Evolutionary conservation across 306 rosid species (phyloP).

Genomic region (Acacia melanoxylon): DNA sequence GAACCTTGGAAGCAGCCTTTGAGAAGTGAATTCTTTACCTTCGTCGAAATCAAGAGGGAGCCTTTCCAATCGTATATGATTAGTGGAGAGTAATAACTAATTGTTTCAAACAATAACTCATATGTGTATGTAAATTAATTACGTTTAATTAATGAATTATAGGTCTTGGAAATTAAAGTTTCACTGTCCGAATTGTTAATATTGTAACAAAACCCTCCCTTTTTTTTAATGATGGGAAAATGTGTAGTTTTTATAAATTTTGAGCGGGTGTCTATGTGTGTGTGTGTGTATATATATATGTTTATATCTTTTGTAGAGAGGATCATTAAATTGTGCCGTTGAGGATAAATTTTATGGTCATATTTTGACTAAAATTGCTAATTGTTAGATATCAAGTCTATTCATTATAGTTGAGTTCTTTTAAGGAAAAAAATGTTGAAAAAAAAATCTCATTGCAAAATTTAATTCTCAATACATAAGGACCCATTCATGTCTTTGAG

Average conservation of each 20-base stretch:
- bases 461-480: too few species aligned
- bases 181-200: constrained; percentile 19
- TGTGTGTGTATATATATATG: too few species aligned
- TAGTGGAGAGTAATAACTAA: constrained; percentile 48
- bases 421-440: too few species aligned
- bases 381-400: too few species aligned
- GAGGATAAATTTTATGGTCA: neutral
- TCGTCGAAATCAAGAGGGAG: constrained; percentile 88
- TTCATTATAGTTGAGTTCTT: too few species aligned
- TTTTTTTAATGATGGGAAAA: neutral
- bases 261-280: too few species aligned
- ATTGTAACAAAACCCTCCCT: neutral
- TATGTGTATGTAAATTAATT: neutral
- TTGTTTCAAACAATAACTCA: neutral
- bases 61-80: constrained; percentile 79
- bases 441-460: too few species aligned
- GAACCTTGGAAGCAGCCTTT: constrained; percentile 97
- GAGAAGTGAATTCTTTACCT: constrained; percentile 65
- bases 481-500: too few species aligned
- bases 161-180: neutral
- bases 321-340: neutral
- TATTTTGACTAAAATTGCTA: neutral
- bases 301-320: neutral
- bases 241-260: neutral
- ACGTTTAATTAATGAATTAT: neutral